Evolutionary conservation across 768 basidiomycete species (phyloP).

Genomic region (Fomitopsis pulvina): DNA sequence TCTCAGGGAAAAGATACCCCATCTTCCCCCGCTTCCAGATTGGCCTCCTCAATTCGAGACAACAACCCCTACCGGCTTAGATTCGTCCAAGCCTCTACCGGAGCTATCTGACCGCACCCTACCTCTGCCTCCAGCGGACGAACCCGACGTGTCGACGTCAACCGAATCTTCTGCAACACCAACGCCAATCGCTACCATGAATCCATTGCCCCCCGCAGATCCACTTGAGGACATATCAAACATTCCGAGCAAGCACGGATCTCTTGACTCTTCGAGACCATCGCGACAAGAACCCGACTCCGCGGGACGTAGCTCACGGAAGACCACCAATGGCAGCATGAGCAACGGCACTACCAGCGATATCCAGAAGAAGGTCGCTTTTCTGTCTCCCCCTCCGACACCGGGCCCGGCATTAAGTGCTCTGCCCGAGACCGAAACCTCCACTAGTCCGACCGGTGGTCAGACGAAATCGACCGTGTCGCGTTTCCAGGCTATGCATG

Average conservation of each 20-base stretch:
- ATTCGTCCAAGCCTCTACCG: constrained; percentile 66
- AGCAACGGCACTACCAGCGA: constrained; percentile 29
- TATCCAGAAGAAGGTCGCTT: constrained; percentile 80
- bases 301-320: constrained; percentile 31
- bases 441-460: constrained; percentile 25
- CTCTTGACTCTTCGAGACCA: constrained; percentile 12
- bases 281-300: constrained; percentile 24
- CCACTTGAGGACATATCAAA: constrained; percentile 17
- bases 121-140: constrained; percentile 35
- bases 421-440: constrained; percentile 40
- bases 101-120: constrained; percentile 49
- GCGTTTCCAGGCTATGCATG: constrained; percentile 70
- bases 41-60: constrained; percentile 53
- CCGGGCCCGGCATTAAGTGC: constrained; percentile 48
- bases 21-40: constrained; percentile 52
- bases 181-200: constrained; percentile 25
- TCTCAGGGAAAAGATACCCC: constrained; percentile 53
- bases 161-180: constrained; percentile 32
- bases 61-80: constrained; percentile 38
- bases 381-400: constrained; percentile 75
- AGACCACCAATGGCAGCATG: constrained; percentile 31
- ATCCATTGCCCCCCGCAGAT: constrained; percentile 11
- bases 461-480: constrained; percentile 61
- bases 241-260: constrained; percentile 13
- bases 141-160: constrained; percentile 28